A percentile compares a stretch with the other conserved stretches of the same genome.
Evolutionary conservation across 805 yeast genomes (phyloP).

Genomic region (Hanseniaspora valbyensis): DNA sequence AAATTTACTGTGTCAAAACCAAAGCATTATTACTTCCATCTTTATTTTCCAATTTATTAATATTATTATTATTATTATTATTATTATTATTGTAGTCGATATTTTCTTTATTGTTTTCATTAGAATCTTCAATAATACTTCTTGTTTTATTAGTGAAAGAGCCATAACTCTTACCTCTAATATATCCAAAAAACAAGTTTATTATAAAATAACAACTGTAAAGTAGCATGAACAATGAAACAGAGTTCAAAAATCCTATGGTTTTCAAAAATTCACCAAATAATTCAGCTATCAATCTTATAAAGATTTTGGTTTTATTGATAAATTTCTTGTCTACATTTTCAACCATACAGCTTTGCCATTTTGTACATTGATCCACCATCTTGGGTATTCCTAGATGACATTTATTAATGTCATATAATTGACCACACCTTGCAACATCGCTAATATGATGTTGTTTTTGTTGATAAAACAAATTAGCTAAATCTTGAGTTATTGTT

Average conservation of each 20-base stretch:
- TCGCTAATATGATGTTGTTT: slow-evolving; percentile 3
- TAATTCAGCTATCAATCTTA: background rate
- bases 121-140: no score
- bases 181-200: slow-evolving; percentile 9
- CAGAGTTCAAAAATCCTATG: slow-evolving; percentile 3
- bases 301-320: slow-evolving; percentile 4
- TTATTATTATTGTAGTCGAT: no score
- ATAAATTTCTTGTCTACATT: slow-evolving; percentile 9
- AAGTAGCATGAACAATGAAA: slow-evolving; percentile 4
- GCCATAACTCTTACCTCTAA: slow-evolving; percentile 11
- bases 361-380: slow-evolving; percentile 1
- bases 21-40: no score
- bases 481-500: slow-evolving; percentile 3
- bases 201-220: slow-evolving; percentile 5
- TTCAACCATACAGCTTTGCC: slow-evolving; percentile 13
- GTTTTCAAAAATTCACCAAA: background rate
- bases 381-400: slow-evolving; percentile 4
- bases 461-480: slow-evolving; percentile 10
- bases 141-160: background rate
- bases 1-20: no score
- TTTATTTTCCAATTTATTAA: no score
- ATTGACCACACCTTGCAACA: background rate
- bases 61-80: no score
- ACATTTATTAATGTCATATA: slow-evolving; percentile 10
- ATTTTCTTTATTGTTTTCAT: no score